Conservation (phyloP, 1,284 basidiomycete species). For the Puccinia triticina region DNA sequence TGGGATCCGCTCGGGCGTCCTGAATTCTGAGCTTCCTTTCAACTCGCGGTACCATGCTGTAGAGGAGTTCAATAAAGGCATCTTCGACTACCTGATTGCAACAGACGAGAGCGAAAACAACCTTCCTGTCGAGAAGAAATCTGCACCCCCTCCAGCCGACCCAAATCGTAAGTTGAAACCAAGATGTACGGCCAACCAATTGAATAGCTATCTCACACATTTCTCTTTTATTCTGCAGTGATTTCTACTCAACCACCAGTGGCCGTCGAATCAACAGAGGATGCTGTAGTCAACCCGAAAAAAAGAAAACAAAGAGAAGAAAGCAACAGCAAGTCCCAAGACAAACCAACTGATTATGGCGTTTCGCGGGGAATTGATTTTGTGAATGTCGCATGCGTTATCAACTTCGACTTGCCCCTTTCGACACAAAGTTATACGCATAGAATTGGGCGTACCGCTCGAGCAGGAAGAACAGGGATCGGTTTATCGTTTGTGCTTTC, state of each 20-base stretch:
- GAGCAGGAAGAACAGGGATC: slow-evolving; percentile 91
- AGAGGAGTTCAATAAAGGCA: slow-evolving; percentile 97
- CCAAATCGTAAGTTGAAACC: slow-evolving; percentile 53
- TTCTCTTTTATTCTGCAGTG: slow-evolving; percentile 51
- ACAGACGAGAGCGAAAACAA: slow-evolving; percentile 80
- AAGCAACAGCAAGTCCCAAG: slow-evolving; percentile 49
- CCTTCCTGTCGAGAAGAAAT: slow-evolving; percentile 59
- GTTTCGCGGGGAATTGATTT: slow-evolving; percentile 97
- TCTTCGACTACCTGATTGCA: slow-evolving; percentile 98
- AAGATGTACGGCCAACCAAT: background rate
- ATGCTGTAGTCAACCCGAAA: slow-evolving; percentile 16
- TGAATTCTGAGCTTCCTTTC: slow-evolving; percentile 93
- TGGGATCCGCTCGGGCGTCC: slow-evolving; percentile 90
- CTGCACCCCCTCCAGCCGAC: slow-evolving; percentile 23
- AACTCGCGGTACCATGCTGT: slow-evolving; percentile 96
- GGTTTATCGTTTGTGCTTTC: slow-evolving; percentile 79
- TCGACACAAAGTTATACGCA: slow-evolving; percentile 91
- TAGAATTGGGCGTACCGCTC: slow-evolving; percentile 91
- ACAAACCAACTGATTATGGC: slow-evolving; percentile 74
- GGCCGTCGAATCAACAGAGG: slow-evolving; percentile 54
- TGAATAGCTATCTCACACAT: background rate
- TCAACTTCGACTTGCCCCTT: slow-evolving; percentile 95
- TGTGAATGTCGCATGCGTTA: slow-evolving; percentile 91
- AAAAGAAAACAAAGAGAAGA: slow-evolving; percentile 57
- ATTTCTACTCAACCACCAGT: slow-evolving; percentile 55